phyloP scores from a whole-genome alignment of 768 basidiomycete genomes.

The Infundibulicybe gibba region DNA sequence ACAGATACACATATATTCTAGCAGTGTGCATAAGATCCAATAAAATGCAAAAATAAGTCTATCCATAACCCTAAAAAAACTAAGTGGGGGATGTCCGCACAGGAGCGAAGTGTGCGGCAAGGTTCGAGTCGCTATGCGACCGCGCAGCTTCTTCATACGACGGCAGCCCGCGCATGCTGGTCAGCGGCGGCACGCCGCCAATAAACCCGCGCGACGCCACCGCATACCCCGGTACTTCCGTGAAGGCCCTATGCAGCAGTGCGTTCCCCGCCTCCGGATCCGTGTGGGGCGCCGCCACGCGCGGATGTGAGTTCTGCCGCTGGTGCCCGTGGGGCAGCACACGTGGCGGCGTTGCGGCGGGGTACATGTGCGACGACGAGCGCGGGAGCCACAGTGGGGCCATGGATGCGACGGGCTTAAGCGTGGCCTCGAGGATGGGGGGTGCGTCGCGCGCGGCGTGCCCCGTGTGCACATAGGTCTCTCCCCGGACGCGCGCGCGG shows the following conservation, averaged over 20 bases:
- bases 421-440: constrained; percentile 50
- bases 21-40: not conserved
- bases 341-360: constrained; percentile 2
- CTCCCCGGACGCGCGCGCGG: constrained; percentile 17
- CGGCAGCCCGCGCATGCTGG: constrained; percentile 73
- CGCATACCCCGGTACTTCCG: constrained; percentile 84
- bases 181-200: constrained; percentile 85
- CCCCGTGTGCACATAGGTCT: constrained; percentile 50
- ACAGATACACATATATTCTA: too few relatives aligned
- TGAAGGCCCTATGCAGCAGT: constrained; percentile 60
- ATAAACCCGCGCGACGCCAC: constrained; percentile 85
- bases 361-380: constrained; percentile 12
- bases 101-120: constrained; percentile 12
- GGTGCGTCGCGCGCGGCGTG: constrained; percentile 50
- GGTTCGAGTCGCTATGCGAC: constrained; percentile 15
- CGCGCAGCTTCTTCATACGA: constrained; percentile 74
- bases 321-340: constrained; percentile 6
- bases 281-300: constrained; percentile 7
- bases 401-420: constrained; percentile 60
- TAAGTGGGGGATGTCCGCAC: not conserved
- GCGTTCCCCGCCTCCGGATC: constrained; percentile 14
- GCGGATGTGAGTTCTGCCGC: constrained; percentile 11
- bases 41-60: not conserved
- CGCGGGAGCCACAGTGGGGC: constrained; percentile 37
- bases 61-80: too few relatives aligned